Percentiles rank a stretch among this genome's conserved stretches.
Conservation (phyloP, 495 filamentous ascomycete species). For the Trichoderma reesei region DNA sequence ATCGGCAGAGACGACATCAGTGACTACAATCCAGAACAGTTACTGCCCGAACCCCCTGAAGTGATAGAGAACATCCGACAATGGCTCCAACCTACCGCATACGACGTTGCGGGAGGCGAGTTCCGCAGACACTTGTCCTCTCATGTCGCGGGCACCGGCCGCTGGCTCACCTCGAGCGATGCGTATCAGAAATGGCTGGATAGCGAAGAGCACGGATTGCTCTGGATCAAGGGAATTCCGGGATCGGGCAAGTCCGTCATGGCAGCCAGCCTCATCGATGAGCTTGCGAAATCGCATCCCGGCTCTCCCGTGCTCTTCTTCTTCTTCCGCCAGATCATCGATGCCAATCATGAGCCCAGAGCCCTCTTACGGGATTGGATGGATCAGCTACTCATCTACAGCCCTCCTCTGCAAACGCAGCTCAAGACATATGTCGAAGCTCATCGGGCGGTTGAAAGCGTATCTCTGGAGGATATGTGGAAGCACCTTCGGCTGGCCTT, state of each 20-base stretch:
- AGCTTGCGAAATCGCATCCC: constrained; percentile 16
- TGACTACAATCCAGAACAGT: constrained; percentile 23
- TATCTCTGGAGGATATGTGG: constrained; percentile 2
- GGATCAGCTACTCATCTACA: constrained; percentile 26
- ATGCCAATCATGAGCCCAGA: constrained; percentile 29
- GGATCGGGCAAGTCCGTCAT: constrained; percentile 41
- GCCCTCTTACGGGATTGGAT: constrained; percentile 34
- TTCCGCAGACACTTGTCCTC: constrained; percentile 25
- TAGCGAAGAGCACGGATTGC: constrained; percentile 19
- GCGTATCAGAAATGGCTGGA: constrained; percentile 32
- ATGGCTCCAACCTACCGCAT: constrained; percentile 30
- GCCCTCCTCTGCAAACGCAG: constrained; percentile 22
- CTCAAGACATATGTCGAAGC: constrained; percentile 15
- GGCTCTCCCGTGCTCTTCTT: constrained; percentile 34
- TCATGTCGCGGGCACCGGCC: constrained; percentile 30
- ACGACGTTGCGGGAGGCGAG: constrained; percentile 15
- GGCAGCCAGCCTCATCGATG: constrained; percentile 26
- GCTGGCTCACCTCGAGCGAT: constrained; percentile 29
- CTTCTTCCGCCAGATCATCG: constrained; percentile 44
- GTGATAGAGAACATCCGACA: constrained; percentile 17
- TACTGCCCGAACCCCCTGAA: constrained; percentile 20
- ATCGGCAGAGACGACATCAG: constrained; percentile 21
- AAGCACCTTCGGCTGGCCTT: constrained; percentile 1
- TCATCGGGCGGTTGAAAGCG: neutral
- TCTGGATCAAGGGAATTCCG: constrained; percentile 41